A percentile compares a stretch with the other conserved stretches of the same genome.
Evolutionary conservation across 140 eudicot genomes (phyloP).

Genomic region (Senecio squalidus): DNA sequence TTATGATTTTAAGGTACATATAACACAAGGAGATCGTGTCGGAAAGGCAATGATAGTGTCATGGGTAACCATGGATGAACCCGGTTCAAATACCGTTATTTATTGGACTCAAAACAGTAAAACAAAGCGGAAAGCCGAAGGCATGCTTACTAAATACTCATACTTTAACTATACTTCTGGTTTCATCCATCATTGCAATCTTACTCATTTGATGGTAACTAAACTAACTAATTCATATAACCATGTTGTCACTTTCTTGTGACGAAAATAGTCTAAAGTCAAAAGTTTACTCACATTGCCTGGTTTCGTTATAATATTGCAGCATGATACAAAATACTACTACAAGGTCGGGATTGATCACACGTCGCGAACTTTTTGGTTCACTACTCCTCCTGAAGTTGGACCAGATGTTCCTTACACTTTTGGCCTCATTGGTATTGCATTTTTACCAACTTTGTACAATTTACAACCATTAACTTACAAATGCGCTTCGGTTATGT

Average conservation of each 20-base stretch:
- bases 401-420: constrained; percentile 71
- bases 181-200: constrained; percentile 78
- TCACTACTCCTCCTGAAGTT: constrained; percentile 55
- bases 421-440: constrained; percentile 66
- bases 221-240: not conserved
- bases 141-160: constrained; percentile 41
- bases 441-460: not conserved
- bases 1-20: constrained; percentile 54
- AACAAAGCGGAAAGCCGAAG: constrained; percentile 38
- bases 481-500: not conserved
- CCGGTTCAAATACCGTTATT: constrained; percentile 45
- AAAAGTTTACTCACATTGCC: not conserved
- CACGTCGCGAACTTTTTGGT: constrained; percentile 44
- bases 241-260: not conserved
- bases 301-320: constrained; percentile 4
- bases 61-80: constrained; percentile 74
- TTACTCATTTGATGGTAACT: constrained; percentile 50
- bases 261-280: not conserved
- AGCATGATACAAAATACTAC: constrained; percentile 53
- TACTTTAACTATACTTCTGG: constrained; percentile 80
- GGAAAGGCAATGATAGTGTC: constrained; percentile 78
- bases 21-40: constrained; percentile 77
- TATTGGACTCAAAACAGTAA: constrained; percentile 47
- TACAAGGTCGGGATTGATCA: constrained; percentile 54
- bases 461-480: not conserved